Conservation (phyloP, 106 monocot species). For the Platanthera guangdongensis region DNA sequence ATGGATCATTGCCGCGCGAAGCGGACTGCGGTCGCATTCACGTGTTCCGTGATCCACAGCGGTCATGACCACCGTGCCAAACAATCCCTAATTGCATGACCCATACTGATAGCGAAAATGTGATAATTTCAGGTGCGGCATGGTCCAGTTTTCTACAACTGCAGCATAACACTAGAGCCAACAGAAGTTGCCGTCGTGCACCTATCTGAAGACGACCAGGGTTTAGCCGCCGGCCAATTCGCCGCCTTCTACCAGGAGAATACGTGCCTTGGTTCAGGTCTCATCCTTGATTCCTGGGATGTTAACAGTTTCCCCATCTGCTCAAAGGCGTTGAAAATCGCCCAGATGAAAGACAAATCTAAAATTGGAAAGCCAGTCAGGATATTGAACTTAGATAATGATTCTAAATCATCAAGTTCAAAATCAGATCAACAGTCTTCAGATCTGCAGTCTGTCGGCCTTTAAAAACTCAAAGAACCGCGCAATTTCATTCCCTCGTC, state of each 20-base stretch:
- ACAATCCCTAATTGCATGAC: background rate
- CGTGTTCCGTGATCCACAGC: no score
- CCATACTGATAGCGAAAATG: background rate
- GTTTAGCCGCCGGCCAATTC: slow-evolving; percentile 92
- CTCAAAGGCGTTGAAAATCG: slow-evolving; percentile 63
- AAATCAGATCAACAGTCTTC: background rate
- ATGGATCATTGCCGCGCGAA: no score
- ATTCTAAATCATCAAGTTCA: slow-evolving; percentile 1
- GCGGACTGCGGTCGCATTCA: no score
- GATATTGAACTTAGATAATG: slow-evolving; percentile 46
- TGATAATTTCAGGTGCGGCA: slow-evolving; percentile 66
- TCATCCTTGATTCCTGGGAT: slow-evolving; percentile 76
- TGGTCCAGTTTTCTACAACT: slow-evolving; percentile 74
- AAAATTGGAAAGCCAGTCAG: slow-evolving; percentile 72
- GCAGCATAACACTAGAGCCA: slow-evolving; percentile 34
- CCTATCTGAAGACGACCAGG: slow-evolving; percentile 89
- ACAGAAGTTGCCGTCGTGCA: slow-evolving; percentile 31
- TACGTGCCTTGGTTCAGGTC: slow-evolving; percentile 76
- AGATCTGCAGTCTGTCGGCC: background rate
- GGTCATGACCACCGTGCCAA: no score
- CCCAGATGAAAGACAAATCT: slow-evolving; percentile 69
- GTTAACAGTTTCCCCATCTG: slow-evolving; percentile 65
- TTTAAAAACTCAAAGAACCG: background rate
- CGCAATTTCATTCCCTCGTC: background rate
- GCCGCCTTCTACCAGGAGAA: slow-evolving; percentile 70